phyloP scores from a whole-genome alignment of 1,284 basidiomycete species.

The Naganishia sp. region DNA sequence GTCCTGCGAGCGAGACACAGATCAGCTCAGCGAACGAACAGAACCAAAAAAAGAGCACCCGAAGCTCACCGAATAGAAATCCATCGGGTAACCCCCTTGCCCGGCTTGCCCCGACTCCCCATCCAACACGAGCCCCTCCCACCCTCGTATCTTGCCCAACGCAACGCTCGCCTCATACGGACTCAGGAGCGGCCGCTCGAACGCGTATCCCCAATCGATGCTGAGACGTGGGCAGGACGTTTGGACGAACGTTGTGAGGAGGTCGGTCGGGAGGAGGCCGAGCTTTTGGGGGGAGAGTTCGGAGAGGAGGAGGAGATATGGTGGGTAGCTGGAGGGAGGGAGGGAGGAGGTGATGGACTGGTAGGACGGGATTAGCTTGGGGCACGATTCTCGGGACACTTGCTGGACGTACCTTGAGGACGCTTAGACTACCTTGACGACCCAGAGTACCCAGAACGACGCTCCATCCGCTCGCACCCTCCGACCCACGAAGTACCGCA shows the following conservation, averaged over 20 bases:
- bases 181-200: slow-evolving; percentile 81
- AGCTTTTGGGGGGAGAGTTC: slow-evolving; percentile 95
- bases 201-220: slow-evolving; percentile 99
- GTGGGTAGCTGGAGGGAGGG: slow-evolving; percentile 61
- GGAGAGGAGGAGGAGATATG: slow-evolving; percentile 79
- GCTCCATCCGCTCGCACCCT: slow-evolving; percentile 67
- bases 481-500: slow-evolving; percentile 17
- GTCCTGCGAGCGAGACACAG: slow-evolving; percentile 34
- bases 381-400: slow-evolving; percentile 2
- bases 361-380: slow-evolving; percentile 13
- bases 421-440: slow-evolving; percentile 86
- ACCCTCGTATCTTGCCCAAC: slow-evolving; percentile 65
- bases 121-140: slow-evolving; percentile 47
- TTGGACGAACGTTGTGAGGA: slow-evolving; percentile 87
- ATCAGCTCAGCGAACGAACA: background rate
- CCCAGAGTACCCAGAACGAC: slow-evolving; percentile 95
- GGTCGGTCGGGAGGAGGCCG: slow-evolving; percentile 69
- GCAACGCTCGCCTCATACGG: slow-evolving; percentile 94
- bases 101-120: slow-evolving; percentile 42
- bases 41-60: slow-evolving; percentile 48
- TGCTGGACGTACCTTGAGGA: slow-evolving; percentile 65
- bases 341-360: slow-evolving; percentile 75
- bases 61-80: slow-evolving; percentile 83
- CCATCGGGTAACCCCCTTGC: slow-evolving; percentile 79
- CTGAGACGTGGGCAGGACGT: slow-evolving; percentile 93